Conservation (phyloP, 2,329 filamentous ascomycete genomes). For the Beauveria caledonica region DNA sequence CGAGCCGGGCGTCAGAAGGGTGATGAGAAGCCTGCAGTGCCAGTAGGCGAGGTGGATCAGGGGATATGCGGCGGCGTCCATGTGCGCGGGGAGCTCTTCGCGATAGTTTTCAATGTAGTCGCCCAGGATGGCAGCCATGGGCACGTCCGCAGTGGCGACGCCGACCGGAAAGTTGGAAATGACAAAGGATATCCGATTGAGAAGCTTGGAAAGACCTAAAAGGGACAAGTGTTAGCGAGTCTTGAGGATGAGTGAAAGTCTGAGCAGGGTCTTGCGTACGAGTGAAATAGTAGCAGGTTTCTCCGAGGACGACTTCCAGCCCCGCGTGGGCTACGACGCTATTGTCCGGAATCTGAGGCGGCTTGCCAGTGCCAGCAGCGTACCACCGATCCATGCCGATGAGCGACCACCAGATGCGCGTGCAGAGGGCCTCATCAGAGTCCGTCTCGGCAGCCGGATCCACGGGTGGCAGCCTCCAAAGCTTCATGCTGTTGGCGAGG, state of each 20-base stretch:
- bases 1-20: slow-evolving; percentile 48
- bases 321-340: slow-evolving; percentile 52
- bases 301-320: slow-evolving; percentile 52
- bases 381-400: slow-evolving; percentile 68
- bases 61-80: slow-evolving; percentile 44
- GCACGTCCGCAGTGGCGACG: slow-evolving; percentile 25
- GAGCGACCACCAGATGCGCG: slow-evolving; percentile 64
- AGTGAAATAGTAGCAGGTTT: slow-evolving; percentile 54
- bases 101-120: slow-evolving; percentile 52
- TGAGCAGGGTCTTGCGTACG: slow-evolving; percentile 39
- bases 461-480: slow-evolving; percentile 38
- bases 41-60: slow-evolving; percentile 61
- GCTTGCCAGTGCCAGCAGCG: slow-evolving; percentile 56
- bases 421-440: slow-evolving; percentile 52
- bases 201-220: slow-evolving; percentile 48
- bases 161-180: slow-evolving; percentile 29
- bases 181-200: slow-evolving; percentile 33
- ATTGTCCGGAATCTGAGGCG: slow-evolving; percentile 54
- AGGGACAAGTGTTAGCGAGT: not conserved
- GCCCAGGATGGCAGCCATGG: slow-evolving; percentile 26
- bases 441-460: slow-evolving; percentile 45
- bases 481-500: slow-evolving; percentile 55
- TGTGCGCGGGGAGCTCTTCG: slow-evolving; percentile 50
- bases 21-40: slow-evolving; percentile 58
- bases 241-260: not conserved